Percentiles rank a stretch among this genome's conserved stretches.
phyloP scores from a whole-genome alignment of 106 monocot species.

The Acanthochlamys bracteata region DNA sequence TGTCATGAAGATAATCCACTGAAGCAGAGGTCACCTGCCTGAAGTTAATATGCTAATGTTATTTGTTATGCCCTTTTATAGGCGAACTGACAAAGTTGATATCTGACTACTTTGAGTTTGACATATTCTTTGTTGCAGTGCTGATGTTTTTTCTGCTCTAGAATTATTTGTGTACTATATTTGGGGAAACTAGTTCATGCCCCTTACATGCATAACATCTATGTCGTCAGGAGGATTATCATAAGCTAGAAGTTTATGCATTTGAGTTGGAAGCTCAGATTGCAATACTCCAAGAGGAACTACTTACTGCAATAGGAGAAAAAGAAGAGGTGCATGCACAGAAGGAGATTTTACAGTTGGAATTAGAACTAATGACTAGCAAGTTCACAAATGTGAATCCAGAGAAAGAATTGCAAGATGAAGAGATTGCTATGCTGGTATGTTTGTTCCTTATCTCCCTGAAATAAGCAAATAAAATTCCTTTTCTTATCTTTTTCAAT shows the following conservation, averaged over 20 bases:
- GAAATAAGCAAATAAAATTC: not conserved
- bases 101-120: too few relatives aligned
- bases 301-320: conserved; percentile 34
- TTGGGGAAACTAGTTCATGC: too few relatives aligned
- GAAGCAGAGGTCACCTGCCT: too few relatives aligned
- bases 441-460: not conserved
- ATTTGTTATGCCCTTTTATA: too few relatives aligned
- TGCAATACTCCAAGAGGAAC: conserved; percentile 45
- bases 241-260: conserved; percentile 43
- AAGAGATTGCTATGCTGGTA: conserved; percentile 50
- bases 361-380: conserved; percentile 35
- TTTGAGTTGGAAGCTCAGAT: conserved; percentile 79
- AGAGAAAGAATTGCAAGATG: conserved; percentile 43
- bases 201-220: too few relatives aligned
- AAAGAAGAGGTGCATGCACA: conserved; percentile 49
- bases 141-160: not conserved
- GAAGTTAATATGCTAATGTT: too few relatives aligned
- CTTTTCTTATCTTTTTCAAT: not conserved
- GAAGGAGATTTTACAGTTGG: conserved; percentile 24
- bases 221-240: conserved; percentile 42
- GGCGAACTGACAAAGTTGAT: too few relatives aligned
- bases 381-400: conserved; percentile 35
- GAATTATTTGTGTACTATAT: too few relatives aligned
- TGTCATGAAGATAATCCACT: too few relatives aligned
- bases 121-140: too few relatives aligned